A percentile compares a stretch with the other conserved stretches of the same genome.
These are phyloP conservation scores for Venturia asperata DNA, from an alignment of 2,329 filamentous ascomycete species.

Conservation along the genomic window DNA sequence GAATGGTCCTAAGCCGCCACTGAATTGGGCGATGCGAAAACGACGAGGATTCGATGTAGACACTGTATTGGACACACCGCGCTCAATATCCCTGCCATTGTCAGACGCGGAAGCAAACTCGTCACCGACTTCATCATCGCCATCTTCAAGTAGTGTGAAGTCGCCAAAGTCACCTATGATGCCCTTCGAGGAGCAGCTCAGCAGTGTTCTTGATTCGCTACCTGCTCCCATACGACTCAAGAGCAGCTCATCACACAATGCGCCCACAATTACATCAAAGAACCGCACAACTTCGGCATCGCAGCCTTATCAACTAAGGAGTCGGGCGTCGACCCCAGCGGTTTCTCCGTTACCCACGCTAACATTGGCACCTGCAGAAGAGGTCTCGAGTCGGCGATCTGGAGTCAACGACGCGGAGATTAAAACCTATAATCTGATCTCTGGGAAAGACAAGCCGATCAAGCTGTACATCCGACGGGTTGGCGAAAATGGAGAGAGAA, in stretches of 20 bases:
- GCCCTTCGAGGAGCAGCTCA: conserved; percentile 20
- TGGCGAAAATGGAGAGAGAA: conserved; percentile 79
- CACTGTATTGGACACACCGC: neutral
- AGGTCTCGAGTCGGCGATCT: conserved; percentile 28
- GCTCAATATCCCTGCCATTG: conserved; percentile 9
- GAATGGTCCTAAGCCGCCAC: conserved; percentile 32
- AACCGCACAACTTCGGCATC: conserved; percentile 23
- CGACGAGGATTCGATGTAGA: conserved; percentile 22
- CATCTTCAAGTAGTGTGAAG: conserved; percentile 9
- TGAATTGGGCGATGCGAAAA: conserved; percentile 39
- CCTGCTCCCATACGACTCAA: conserved; percentile 73
- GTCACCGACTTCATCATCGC: neutral
- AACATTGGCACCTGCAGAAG: conserved; percentile 18
- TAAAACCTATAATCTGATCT: conserved; percentile 84
- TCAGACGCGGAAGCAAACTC: conserved; percentile 6
- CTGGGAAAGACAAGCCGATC: conserved; percentile 77
- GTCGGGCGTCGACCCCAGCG: conserved; percentile 27
- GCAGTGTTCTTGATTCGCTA: conserved; percentile 44
- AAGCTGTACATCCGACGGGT: conserved; percentile 92
- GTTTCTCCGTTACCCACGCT: conserved; percentile 17
- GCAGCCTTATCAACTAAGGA: conserved; percentile 29
- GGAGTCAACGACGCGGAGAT: conserved; percentile 53
- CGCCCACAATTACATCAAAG: conserved; percentile 27
- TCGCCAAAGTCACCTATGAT: conserved; percentile 18
- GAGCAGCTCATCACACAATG: conserved; percentile 38